Evolutionary conservation across 2,329 filamentous ascomycete genomes (phyloP), one percentile per base, ranked within the genome.

Genomic region (Seiridium unicorne): DNA sequence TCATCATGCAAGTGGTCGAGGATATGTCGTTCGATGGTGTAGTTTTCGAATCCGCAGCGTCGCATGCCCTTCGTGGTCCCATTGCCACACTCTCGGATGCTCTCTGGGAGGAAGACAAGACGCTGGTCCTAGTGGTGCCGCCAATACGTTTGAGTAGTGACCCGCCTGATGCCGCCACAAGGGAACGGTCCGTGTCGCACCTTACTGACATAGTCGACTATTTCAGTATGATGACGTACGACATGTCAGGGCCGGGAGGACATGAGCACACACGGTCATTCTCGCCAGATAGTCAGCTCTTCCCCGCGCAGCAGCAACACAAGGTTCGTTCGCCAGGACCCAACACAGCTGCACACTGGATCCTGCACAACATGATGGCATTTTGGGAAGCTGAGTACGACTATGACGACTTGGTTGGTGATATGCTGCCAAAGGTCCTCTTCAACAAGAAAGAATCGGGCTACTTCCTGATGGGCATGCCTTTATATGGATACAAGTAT

Each of bases 191-290:
- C 1, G 47, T 66, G 10, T 55, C 64, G 5, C 54, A 55, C 13
- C 64, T 67, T 5, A 55, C 63, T 2, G 55, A 59, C 13, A 55
- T 65, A 10, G 54, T 60, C 9, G 65, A 67, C 55, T 67, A 67
- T 32, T 63, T 67, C 60, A 62, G 58, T 48, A 61, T 67, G 48
- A 66, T 67, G 65, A 66, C 65, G 0, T 67, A 67, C 51, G 65
- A 67, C 54, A 65, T 67, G 64, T 51, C 60, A 3, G 65, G 65
- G 1, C 60, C 62, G 0, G 63, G 54, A 5, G 65, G 65, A 2
- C 64, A 51, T 9, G 57, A 62, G 46, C 48, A 46, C 31, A 6
- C 31, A 42, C 18, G 31, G 11, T 26, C 40, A 9, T 57, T 57
- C n/a, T 42, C 55, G 3, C 6, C 7, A 5, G 38, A 18, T 26